These are phyloP conservation scores for Rhynchospora breviuscula DNA, from an alignment of 176 grass and related monocot genomes.

Conservation along the genomic window DNA sequence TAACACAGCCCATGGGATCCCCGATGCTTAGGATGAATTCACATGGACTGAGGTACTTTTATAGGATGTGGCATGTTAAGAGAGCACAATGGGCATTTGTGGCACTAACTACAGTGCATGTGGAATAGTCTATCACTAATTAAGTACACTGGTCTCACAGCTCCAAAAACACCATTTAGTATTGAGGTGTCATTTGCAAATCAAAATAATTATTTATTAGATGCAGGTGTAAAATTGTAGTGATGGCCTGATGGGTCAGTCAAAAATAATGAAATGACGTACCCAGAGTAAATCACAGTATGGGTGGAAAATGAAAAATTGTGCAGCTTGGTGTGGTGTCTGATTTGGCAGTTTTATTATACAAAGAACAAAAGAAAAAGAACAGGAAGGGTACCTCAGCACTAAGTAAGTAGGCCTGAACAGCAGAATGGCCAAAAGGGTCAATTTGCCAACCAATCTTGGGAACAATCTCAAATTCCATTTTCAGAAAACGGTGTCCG, in stretches of 20 bases:
- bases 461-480: slow-evolving; percentile 63
- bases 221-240: not conserved
- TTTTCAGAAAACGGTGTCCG: slow-evolving; percentile 67
- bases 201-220: not conserved
- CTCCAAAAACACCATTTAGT: too few species aligned
- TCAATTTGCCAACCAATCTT: slow-evolving; percentile 95
- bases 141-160: too few species aligned
- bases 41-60: too few species aligned
- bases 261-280: not conserved
- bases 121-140: too few species aligned
- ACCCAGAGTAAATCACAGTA: not conserved
- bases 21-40: too few species aligned
- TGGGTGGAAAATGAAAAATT: not conserved
- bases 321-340: not conserved
- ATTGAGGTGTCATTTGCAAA: not conserved
- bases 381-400: slow-evolving; percentile 44
- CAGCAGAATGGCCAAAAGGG: slow-evolving; percentile 88
- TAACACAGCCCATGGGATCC: too few species aligned
- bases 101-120: too few species aligned
- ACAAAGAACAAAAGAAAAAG: not conserved
- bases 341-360: not conserved
- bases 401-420: slow-evolving; percentile 85
- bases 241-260: not conserved
- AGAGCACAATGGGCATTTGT: too few species aligned
- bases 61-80: too few species aligned